Conservation (phyloP, 495 filamentous ascomycete species). For the Penicillium goetzii region DNA sequence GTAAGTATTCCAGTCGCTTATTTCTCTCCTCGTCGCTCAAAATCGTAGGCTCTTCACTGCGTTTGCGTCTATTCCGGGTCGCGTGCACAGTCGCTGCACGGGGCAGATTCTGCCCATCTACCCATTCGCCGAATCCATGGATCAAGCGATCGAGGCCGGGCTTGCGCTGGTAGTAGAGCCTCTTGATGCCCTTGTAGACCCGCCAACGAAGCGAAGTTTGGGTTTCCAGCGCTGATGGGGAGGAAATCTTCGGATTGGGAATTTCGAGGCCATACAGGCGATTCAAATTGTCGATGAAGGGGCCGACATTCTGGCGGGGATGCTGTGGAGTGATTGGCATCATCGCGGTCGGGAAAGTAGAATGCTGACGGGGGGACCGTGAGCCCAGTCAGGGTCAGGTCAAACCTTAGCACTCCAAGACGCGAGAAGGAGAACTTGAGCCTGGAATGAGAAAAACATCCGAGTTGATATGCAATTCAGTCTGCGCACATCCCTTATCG, state of each 20-base stretch:
- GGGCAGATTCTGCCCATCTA: neutral
- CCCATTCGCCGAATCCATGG: constrained; percentile 37
- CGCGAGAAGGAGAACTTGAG: neutral
- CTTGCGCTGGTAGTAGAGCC: constrained; percentile 25
- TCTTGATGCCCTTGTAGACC: constrained; percentile 19
- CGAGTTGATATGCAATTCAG: neutral
- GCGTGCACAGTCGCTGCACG: neutral
- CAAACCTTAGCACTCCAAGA: neutral
- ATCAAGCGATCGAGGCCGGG: constrained; percentile 25
- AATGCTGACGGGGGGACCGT: neutral
- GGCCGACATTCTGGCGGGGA: constrained; percentile 20
- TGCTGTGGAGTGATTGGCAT: constrained; percentile 27
- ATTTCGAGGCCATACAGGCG: constrained; percentile 31
- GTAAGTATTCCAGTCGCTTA: constrained; percentile 31
- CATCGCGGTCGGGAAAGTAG: constrained; percentile 1
- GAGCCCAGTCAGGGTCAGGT: neutral
- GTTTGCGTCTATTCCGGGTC: constrained; percentile 1
- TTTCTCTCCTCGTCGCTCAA: constrained; percentile 22
- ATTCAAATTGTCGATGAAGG: constrained; percentile 31
- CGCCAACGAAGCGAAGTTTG: constrained; percentile 19
- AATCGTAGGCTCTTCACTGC: constrained; percentile 3
- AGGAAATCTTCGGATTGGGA: constrained; percentile 26
- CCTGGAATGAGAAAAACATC: neutral
- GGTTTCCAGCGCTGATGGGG: constrained; percentile 14
- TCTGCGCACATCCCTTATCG: neutral